These are phyloP conservation scores for Quercus variabilis DNA, from an alignment of 306 rosid species.

Conservation along the genomic window DNA sequence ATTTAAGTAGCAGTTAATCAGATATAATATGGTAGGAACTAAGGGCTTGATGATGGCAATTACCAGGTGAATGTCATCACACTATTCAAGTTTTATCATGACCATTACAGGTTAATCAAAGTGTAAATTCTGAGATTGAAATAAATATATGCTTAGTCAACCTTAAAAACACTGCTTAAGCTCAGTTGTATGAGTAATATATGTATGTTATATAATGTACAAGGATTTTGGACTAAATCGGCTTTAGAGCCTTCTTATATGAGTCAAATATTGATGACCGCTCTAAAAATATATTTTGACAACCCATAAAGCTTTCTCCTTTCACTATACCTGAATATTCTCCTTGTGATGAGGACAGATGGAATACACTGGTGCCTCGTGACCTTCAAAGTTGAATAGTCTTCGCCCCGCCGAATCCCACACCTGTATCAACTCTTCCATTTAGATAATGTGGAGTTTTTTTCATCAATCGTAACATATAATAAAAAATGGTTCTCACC, in stretches of 20 bases:
- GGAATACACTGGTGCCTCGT: conserved; percentile 81
- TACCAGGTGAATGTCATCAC: background rate
- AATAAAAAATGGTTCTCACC: conserved; percentile 39
- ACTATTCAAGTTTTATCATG: background rate
- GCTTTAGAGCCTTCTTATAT: background rate
- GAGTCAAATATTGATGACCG: background rate
- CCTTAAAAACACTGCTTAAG: background rate
- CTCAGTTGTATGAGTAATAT: background rate
- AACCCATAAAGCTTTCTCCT: background rate
- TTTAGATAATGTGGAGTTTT: conserved; percentile 28
- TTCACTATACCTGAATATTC: conserved; percentile 58
- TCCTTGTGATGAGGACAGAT: conserved; percentile 94
- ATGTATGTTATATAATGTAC: background rate
- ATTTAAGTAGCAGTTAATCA: background rate
- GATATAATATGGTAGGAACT: background rate
- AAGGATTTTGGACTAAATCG: background rate
- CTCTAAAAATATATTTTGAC: background rate
- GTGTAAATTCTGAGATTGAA: background rate
- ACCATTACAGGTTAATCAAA: background rate
- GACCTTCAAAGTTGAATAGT: conserved; percentile 75
- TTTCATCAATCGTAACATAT: conserved; percentile 8
- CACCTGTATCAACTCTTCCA: conserved; percentile 48
- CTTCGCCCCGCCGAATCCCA: conserved; percentile 73
- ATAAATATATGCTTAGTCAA: background rate
- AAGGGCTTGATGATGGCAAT: background rate